phyloP scores from a whole-genome alignment of 2,329 filamentous ascomycete species.

The Fusarium chuoi region DNA sequence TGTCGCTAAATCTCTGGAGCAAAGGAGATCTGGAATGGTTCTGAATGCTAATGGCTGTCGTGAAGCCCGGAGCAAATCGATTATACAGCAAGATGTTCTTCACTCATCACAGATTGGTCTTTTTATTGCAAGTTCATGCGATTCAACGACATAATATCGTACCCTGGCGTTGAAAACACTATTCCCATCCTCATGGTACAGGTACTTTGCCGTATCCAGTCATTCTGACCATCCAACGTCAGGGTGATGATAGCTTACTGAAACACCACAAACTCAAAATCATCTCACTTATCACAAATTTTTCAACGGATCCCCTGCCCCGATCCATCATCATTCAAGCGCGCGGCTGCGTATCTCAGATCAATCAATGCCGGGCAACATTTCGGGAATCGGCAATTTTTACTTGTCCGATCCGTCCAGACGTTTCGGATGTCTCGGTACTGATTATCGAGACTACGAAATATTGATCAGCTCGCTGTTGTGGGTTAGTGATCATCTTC shows the following conservation, averaged over 20 bases:
- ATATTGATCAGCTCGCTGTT: background rate
- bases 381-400: constrained; percentile 18
- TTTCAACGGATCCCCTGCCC: background rate
- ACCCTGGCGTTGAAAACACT: background rate
- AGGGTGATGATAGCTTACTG: background rate
- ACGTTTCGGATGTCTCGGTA: constrained; percentile 16
- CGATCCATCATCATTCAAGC: constrained; percentile 12
- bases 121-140: background rate
- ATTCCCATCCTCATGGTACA: background rate
- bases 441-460: background rate
- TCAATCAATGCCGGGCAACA: constrained; percentile 21
- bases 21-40: background rate
- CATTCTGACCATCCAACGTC: background rate
- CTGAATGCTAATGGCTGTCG: background rate
- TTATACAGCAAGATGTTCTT: background rate
- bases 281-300: background rate
- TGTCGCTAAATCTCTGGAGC: background rate
- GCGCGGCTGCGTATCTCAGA: constrained; percentile 21
- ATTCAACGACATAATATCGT: background rate
- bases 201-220: background rate
- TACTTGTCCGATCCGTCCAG: constrained; percentile 6
- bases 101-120: background rate
- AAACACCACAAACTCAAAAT: background rate
- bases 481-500: background rate
- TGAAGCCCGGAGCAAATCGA: background rate